Evolutionary conservation across 805 yeast genomes (phyloP).

Genomic region (Wickerhamiella siamensis): DNA sequence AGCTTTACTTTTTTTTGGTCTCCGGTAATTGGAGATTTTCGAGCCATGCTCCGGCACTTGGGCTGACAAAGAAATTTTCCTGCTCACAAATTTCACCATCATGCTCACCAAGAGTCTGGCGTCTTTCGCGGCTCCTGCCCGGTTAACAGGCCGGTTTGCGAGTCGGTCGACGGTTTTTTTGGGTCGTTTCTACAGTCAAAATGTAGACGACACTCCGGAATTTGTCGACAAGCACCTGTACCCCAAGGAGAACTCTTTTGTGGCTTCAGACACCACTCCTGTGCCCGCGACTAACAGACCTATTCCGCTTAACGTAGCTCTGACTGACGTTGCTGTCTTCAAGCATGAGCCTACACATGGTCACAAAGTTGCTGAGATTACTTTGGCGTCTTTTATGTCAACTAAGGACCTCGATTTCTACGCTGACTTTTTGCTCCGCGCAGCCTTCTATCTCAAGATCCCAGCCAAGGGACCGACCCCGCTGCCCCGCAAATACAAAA

Average conservation of each 20-base stretch:
- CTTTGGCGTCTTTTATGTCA: constrained; percentile 52
- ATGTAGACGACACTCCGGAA: constrained; percentile 8
- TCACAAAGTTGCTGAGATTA: constrained; percentile 62
- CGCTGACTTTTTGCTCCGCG: constrained; percentile 75
- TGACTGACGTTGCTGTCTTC: constrained; percentile 69
- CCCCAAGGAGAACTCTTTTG: constrained; percentile 13
- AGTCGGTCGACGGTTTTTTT: neutral
- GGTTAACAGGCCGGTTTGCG: neutral
- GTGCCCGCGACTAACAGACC: constrained; percentile 29
- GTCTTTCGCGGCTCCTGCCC: neutral
- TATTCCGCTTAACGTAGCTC: constrained; percentile 70
- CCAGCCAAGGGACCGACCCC: constrained; percentile 68
- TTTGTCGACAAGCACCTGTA: constrained; percentile 11
- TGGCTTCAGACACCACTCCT: constrained; percentile 11
- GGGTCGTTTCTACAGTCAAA: constrained; percentile 7
- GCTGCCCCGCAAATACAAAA: constrained; percentile 54
- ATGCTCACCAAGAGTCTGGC: neutral
- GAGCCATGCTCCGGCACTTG: constrained; percentile 4
- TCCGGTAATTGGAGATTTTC: constrained; percentile 21
- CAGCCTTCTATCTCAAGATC: constrained; percentile 78
- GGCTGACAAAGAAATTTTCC: neutral
- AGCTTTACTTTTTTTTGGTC: constrained; percentile 7
- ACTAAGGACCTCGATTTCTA: constrained; percentile 57
- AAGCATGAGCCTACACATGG: constrained; percentile 54
- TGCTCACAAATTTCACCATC: neutral